Evolutionary conservation across 176 grass and related monocot genomes (phyloP).

Genomic region (Cocos nucifera): DNA sequence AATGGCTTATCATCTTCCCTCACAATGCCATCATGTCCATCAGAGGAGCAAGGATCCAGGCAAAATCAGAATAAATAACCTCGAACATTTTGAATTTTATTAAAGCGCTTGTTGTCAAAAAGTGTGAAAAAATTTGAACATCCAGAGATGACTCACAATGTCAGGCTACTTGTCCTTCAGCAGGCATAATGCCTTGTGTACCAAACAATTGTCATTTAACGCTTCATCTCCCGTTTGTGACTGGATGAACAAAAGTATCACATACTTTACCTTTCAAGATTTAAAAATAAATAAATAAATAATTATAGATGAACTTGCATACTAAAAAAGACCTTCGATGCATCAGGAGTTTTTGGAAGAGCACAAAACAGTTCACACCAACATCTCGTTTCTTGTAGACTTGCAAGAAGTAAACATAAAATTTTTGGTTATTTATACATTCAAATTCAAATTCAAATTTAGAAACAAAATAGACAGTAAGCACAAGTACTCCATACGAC

Average conservation of each 20-base stretch:
- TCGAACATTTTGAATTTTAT: conserved; percentile 13
- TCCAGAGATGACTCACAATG: conserved; percentile 44
- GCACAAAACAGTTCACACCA: conserved; percentile 85
- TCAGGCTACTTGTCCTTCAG: conserved; percentile 93
- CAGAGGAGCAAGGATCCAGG: conserved; percentile 96
- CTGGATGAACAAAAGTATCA: conserved; percentile 24
- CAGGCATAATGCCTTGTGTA: conserved; percentile 63
- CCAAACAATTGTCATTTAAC: conserved; percentile 87
- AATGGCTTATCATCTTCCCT: conserved; percentile 78
- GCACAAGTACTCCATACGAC: no score
- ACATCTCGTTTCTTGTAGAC: conserved; percentile 84
- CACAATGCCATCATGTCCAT: conserved; percentile 97
- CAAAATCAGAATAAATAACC: conserved; percentile 90
- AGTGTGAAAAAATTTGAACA: background rate
- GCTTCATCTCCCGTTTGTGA: conserved; percentile 70
- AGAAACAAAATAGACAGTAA: background rate
- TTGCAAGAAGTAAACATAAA: conserved; percentile 20
- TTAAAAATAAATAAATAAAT: background rate
- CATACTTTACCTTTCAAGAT: conserved; percentile 7
- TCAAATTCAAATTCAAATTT: no score
- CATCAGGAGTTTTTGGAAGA: conserved; percentile 94
- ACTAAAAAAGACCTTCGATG: conserved; percentile 53
- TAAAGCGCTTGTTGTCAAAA: background rate
- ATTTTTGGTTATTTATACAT: no score
- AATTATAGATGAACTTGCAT: background rate